These are phyloP conservation scores for Parmelia sp. DNA, from an alignment of 495 filamentous ascomycete genomes.

Conservation along the genomic window DNA sequence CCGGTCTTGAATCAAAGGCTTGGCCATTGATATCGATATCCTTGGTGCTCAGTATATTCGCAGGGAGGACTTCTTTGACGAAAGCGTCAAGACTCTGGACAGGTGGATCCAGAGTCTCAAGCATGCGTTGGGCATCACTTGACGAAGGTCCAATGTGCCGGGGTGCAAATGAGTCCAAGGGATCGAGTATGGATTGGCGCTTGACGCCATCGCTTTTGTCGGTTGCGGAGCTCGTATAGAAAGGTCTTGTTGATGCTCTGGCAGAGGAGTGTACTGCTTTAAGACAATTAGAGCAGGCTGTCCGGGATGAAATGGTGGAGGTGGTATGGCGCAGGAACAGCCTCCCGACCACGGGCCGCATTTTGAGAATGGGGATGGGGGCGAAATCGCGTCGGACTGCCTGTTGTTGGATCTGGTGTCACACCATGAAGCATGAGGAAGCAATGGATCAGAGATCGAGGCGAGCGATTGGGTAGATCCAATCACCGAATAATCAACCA, in stretches of 20 bases:
- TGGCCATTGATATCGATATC: slow-evolving; percentile 45
- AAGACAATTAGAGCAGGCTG: slow-evolving; percentile 16
- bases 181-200: slow-evolving; percentile 27
- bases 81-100: slow-evolving; percentile 74
- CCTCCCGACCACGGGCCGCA: slow-evolving; percentile 10
- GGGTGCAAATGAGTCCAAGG: slow-evolving; percentile 64
- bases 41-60: slow-evolving; percentile 69
- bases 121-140: slow-evolving; percentile 67
- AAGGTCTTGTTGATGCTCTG: slow-evolving; percentile 10
- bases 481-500: background rate
- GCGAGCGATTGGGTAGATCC: background rate
- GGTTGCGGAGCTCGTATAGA: slow-evolving; percentile 16
- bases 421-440: no score
- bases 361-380: background rate
- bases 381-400: background rate
- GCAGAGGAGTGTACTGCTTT: background rate
- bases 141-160: slow-evolving; percentile 93
- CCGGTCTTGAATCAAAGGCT: slow-evolving; percentile 38
- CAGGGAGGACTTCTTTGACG: slow-evolving; percentile 77
- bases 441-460: no score
- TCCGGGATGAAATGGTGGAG: slow-evolving; percentile 5
- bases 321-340: slow-evolving; percentile 6
- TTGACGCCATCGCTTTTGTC: slow-evolving; percentile 13
- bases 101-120: slow-evolving; percentile 71
- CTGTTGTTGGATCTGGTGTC: background rate